Conservation (phyloP, 179 eudicot species). For the Heliamphora pulchella region DNA sequence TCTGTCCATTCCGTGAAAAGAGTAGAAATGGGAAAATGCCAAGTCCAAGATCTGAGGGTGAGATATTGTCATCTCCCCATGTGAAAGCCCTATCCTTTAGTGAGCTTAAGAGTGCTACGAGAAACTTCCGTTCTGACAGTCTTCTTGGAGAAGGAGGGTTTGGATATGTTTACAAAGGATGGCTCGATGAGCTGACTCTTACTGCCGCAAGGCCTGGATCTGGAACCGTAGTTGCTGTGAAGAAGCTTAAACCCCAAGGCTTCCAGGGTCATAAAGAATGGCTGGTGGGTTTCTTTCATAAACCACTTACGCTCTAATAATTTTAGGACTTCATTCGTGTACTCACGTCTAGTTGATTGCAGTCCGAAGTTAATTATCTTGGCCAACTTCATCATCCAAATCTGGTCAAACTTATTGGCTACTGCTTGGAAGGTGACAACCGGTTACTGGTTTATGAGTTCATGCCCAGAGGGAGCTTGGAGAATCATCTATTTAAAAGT, state of each 20-base stretch:
- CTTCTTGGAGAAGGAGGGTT: constrained; percentile 61
- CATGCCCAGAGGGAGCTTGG: constrained; percentile 44
- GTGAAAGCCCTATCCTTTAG: constrained; percentile 39
- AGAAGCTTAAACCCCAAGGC: constrained; percentile 36
- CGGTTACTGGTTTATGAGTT: constrained; percentile 42
- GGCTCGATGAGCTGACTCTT: constrained; percentile 29
- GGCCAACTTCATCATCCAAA: constrained; percentile 42
- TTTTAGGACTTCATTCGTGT: background rate
- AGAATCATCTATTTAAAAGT: constrained; percentile 35
- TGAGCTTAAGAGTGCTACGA: constrained; percentile 48
- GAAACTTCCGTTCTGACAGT: constrained; percentile 45
- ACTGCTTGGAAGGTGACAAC: constrained; percentile 36
- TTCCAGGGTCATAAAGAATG: constrained; percentile 52
- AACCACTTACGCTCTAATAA: background rate
- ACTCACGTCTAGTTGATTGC: constrained; percentile 16
- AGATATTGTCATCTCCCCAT: constrained; percentile 45
- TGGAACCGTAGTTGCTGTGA: constrained; percentile 40
- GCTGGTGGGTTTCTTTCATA: constrained; percentile 34
- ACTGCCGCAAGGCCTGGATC: constrained; percentile 28
- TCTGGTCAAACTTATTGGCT: constrained; percentile 46
- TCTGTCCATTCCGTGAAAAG: background rate
- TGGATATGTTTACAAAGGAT: constrained; percentile 56
- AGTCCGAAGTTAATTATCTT: constrained; percentile 40
- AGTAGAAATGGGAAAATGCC: constrained; percentile 14
- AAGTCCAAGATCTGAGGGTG: constrained; percentile 33